phyloP scores from a whole-genome alignment of 2,329 filamentous ascomycete species.

The Madurella mycetomatis region DNA sequence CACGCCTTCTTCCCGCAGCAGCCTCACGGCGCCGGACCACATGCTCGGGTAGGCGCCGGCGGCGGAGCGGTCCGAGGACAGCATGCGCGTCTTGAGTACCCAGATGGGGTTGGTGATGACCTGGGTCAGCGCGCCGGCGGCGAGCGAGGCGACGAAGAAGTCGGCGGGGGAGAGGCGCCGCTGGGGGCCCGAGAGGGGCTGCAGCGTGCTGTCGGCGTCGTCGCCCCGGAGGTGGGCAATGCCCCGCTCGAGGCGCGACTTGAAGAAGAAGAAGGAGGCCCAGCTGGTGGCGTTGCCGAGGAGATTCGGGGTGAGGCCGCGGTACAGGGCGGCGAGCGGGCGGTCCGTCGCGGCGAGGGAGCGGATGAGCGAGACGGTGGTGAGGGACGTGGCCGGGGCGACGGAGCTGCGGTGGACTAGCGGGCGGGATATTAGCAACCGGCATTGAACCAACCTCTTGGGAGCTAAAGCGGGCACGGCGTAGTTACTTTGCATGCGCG shows the following conservation, averaged over 20 bases:
- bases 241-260: slow-evolving; percentile 49
- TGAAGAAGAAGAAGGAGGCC: slow-evolving; percentile 87
- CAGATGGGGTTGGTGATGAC: slow-evolving; percentile 90
- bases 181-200: not conserved
- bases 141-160: slow-evolving; percentile 75
- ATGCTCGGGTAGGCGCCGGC: slow-evolving; percentile 80
- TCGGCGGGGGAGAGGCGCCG: slow-evolving; percentile 56
- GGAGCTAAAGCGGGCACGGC: too few relatives aligned
- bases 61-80: slow-evolving; percentile 71
- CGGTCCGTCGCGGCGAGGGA: slow-evolving; percentile 45
- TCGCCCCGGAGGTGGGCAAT: slow-evolving; percentile 33
- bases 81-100: slow-evolving; percentile 97
- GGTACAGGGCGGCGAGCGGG: slow-evolving; percentile 70
- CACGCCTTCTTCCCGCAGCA: slow-evolving; percentile 68
- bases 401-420: slow-evolving; percentile 49
- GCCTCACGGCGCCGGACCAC: slow-evolving; percentile 60
- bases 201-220: slow-evolving; percentile 16
- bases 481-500: slow-evolving; percentile 84
- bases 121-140: slow-evolving; percentile 68
- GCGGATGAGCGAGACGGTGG: slow-evolving; percentile 51
- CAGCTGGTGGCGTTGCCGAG: slow-evolving; percentile 87
- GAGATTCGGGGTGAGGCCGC: slow-evolving; percentile 84
- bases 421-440: not conserved
- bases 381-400: slow-evolving; percentile 37
- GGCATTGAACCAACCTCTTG: too few relatives aligned